A percentile compares a stretch with the other conserved stretches of the same genome.
These are phyloP conservation scores for Inonotus hispidus DNA, from an alignment of 1,284 basidiomycete species.

Conservation along the genomic window DNA sequence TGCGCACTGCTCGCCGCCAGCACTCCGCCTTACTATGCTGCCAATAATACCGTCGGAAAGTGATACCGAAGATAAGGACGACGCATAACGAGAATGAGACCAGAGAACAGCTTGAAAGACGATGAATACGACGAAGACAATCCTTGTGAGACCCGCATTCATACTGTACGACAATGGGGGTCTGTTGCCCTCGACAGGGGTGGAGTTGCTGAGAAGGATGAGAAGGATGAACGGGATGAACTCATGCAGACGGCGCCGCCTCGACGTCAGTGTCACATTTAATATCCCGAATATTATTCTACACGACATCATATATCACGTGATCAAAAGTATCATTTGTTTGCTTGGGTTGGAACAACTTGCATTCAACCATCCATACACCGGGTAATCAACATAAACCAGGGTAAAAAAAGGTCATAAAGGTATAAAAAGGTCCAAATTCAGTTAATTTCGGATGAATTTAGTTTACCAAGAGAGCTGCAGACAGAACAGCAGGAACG, in stretches of 20 bases:
- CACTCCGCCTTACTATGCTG: conserved; percentile 6
- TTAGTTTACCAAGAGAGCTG: background rate
- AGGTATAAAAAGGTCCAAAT: background rate
- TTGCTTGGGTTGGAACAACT: no score
- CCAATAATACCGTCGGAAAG: background rate
- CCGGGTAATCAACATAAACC: background rate
- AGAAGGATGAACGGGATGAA: background rate
- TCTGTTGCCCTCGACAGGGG: background rate
- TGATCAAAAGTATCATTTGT: no score
- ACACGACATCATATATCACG: no score
- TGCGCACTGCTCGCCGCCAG: conserved; percentile 41
- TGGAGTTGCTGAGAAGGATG: background rate
- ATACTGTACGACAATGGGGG: background rate
- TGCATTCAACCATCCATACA: no score
- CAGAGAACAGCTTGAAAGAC: conserved; percentile 54
- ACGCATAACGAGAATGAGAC: conserved; percentile 54
- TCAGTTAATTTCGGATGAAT: background rate
- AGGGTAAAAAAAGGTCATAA: background rate
- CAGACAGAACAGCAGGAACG: background rate
- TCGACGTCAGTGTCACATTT: background rate
- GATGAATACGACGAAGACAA: conserved; percentile 46
- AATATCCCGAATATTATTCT: no score
- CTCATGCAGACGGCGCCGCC: background rate
- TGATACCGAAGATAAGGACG: background rate
- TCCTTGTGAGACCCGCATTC: conserved; percentile 7